Conservation (phyloP, 257 asterid genomes). For the Linderniella brevidens region DNA sequence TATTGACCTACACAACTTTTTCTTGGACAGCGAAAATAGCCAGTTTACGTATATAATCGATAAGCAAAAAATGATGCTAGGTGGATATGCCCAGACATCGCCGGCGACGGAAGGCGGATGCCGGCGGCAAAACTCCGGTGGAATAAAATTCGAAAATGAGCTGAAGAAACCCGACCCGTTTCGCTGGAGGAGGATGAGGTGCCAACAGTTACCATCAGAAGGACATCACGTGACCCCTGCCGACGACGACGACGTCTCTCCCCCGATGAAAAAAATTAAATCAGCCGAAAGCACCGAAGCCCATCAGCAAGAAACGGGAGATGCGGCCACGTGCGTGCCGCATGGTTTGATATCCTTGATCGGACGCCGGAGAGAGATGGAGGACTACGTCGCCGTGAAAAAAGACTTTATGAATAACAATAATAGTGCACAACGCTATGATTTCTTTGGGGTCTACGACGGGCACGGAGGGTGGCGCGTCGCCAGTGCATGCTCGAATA, state of each 20-base stretch:
- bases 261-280: constrained; percentile 3
- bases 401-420: constrained; percentile 15
- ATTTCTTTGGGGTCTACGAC: constrained; percentile 44
- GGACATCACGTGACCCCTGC: neutral
- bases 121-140: constrained; percentile 5
- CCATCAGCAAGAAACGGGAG: neutral
- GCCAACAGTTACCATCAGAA: constrained; percentile 9
- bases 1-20: no score
- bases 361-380: constrained; percentile 53
- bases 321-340: constrained; percentile 9
- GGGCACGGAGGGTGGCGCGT: constrained; percentile 48
- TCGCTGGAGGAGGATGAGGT: constrained; percentile 17
- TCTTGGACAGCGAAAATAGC: no score
- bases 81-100: neutral
- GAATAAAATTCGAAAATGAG: neutral
- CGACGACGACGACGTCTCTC: neutral
- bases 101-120: constrained; percentile 5
- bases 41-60: no score
- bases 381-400: constrained; percentile 37
- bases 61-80: constrained; percentile 10
- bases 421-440: constrained; percentile 16
- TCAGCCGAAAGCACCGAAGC: neutral
- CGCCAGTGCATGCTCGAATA: constrained; percentile 31
- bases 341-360: constrained; percentile 37
- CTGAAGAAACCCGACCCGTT: neutral